Conservation (phyloP, 306 rosid genomes). For the Malus sieversii region DNA sequence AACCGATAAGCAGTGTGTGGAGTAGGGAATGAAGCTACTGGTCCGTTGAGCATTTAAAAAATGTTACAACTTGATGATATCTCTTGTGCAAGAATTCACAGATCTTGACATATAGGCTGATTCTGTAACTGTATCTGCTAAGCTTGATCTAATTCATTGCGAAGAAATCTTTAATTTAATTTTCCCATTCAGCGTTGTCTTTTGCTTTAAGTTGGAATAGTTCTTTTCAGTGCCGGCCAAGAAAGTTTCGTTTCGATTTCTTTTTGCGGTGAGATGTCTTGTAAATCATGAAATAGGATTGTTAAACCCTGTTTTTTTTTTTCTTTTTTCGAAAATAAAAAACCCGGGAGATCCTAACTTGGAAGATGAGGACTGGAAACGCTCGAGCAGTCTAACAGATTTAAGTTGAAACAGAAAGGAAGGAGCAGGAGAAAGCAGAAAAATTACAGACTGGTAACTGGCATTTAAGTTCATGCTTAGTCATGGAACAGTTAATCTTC, state of each 20-base stretch:
- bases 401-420: background rate
- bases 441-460: slow-evolving; percentile 7
- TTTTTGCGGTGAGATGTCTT: background rate
- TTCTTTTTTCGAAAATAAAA: background rate
- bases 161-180: slow-evolving; percentile 3
- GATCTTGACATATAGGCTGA: slow-evolving; percentile 7
- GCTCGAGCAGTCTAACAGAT: background rate
- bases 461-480: slow-evolving; percentile 4
- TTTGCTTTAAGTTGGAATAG: background rate
- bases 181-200: background rate
- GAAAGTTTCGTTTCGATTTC: background rate
- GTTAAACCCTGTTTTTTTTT: background rate
- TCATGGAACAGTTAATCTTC: background rate
- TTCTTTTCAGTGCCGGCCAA: background rate
- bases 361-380: background rate
- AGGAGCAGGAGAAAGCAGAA: background rate
- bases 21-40: slow-evolving; percentile 34
- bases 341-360: background rate
- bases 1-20: slow-evolving; percentile 4
- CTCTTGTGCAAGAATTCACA: slow-evolving; percentile 1
- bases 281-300: background rate
- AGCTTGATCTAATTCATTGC: background rate
- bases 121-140: slow-evolving; percentile 4
- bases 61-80: slow-evolving; percentile 1
- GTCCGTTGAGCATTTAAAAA: slow-evolving; percentile 26